Percentiles rank a stretch among this genome's conserved stretches.
phyloP scores from a whole-genome alignment of 352 stramenopile species.

The Phytophthora sp. region DNA sequence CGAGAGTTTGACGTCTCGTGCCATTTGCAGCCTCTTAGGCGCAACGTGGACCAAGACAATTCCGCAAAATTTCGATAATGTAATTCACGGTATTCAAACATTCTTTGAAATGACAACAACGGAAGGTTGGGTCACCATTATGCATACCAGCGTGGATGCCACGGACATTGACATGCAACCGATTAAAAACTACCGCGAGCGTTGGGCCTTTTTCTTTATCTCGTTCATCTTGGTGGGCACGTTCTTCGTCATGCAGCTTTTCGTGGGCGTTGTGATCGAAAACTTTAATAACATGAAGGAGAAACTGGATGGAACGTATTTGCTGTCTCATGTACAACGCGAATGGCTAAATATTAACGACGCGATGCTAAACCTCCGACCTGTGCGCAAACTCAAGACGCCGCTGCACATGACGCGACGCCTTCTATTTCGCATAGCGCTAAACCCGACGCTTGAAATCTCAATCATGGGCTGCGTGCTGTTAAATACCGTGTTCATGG shows the following conservation, averaged over 20 bases:
- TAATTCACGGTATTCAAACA: constrained; percentile 61
- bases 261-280: constrained; percentile 94
- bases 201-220: constrained; percentile 89
- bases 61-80: constrained; percentile 85
- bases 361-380: constrained; percentile 54
- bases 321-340: constrained; percentile 78
- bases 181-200: constrained; percentile 71
- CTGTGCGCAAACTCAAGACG: constrained; percentile 45
- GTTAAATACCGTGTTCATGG: constrained; percentile 89
- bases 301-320: constrained; percentile 59
- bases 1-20: constrained; percentile 45
- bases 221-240: constrained; percentile 90
- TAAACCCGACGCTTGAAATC: constrained; percentile 71
- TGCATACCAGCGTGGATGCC: constrained; percentile 87
- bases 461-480: constrained; percentile 86
- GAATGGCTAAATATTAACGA: constrained; percentile 79
- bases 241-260: constrained; percentile 94
- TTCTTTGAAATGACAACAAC: constrained; percentile 94
- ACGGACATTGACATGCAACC: constrained; percentile 92
- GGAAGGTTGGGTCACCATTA: constrained; percentile 90
- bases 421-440: constrained; percentile 45
- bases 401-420: constrained; percentile 52
- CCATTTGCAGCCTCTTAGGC: constrained; percentile 50
- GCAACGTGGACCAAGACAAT: constrained; percentile 55
- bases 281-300: constrained; percentile 91